These are phyloP conservation scores for Gilbertella persicaria DNA, from an alignment of 371 early-diverging fungal genomes.

Conservation along the genomic window DNA sequence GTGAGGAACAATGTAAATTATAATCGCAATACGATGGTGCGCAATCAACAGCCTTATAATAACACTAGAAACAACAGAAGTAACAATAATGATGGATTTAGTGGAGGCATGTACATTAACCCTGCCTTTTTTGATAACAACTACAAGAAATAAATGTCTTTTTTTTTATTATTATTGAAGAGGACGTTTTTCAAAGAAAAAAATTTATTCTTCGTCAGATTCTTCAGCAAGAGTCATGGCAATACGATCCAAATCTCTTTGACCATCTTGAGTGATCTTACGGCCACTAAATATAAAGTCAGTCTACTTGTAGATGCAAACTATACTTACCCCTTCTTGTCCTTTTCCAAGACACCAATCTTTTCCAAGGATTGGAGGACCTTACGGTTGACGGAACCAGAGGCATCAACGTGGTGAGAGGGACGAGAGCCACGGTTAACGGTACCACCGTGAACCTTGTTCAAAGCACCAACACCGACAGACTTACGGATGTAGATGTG, in stretches of 20 bases:
- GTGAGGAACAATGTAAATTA: not conserved
- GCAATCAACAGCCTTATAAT: constrained; percentile 10
- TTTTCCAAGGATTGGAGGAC: constrained; percentile 95
- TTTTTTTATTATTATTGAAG: not conserved
- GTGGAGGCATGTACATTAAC: constrained; percentile 45
- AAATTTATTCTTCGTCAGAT: constrained; percentile 37
- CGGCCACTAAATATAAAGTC: constrained; percentile 64
- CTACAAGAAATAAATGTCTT: constrained; percentile 19
- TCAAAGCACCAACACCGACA: constrained; percentile 92
- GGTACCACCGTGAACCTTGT: constrained; percentile 89
- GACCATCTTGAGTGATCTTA: constrained; percentile 80
- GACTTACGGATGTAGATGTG: constrained; percentile 94
- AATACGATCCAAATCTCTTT: constrained; percentile 84
- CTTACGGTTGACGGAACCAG: constrained; percentile 92
- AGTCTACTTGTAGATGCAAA: not conserved
- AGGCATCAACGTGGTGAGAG: constrained; percentile 83
- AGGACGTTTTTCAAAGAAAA: not conserved
- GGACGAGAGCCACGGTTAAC: constrained; percentile 92
- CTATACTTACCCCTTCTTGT: constrained; percentile 72
- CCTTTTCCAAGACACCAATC: constrained; percentile 93
- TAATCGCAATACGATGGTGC: constrained; percentile 34
- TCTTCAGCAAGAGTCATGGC: constrained; percentile 52
- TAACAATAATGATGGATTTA: constrained; percentile 5
- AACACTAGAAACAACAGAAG: constrained; percentile 27
- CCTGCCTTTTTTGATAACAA: constrained; percentile 53